These are phyloP conservation scores for Viola pubescens DNA, from an alignment of 441 rosid species.

Conservation along the genomic window DNA sequence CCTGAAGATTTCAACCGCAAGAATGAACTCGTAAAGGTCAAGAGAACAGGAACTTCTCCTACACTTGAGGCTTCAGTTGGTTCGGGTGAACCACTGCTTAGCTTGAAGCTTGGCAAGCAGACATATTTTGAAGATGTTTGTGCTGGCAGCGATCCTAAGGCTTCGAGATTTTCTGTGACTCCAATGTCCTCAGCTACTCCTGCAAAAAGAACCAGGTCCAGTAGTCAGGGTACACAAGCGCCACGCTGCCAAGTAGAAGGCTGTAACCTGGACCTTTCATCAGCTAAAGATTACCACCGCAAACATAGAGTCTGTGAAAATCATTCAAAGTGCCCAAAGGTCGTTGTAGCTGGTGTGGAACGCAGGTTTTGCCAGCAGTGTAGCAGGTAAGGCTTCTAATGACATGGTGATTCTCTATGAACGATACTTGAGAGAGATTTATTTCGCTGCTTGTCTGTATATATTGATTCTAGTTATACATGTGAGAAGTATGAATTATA, in stretches of 20 bases:
- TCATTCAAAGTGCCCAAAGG: slow-evolving; percentile 79
- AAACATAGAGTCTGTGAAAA: slow-evolving; percentile 75
- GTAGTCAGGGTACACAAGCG: slow-evolving; percentile 35
- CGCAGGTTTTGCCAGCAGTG: slow-evolving; percentile 96
- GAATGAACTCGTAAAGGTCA: slow-evolving; percentile 31
- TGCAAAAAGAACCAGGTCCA: slow-evolving; percentile 48
- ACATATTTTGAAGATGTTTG: slow-evolving; percentile 50
- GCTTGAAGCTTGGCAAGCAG: slow-evolving; percentile 72
- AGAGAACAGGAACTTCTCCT: slow-evolving; percentile 29
- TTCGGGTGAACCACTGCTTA: slow-evolving; percentile 51
- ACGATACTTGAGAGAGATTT: slow-evolving; percentile 5
- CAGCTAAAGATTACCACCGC: slow-evolving; percentile 73
- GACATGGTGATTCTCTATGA: not conserved
- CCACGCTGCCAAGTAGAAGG: slow-evolving; percentile 74
- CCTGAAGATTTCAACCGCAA: slow-evolving; percentile 31
- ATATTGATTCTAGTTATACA: not conserved
- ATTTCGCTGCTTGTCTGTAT: slow-evolving; percentile 1
- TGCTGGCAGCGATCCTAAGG: slow-evolving; percentile 32
- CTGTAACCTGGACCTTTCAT: slow-evolving; percentile 70
- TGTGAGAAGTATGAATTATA: slow-evolving; percentile 1
- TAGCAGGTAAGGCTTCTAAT: slow-evolving; percentile 53
- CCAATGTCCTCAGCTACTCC: slow-evolving; percentile 36
- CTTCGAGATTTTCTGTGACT: slow-evolving; percentile 25
- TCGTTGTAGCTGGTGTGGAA: slow-evolving; percentile 61
- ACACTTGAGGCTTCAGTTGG: slow-evolving; percentile 38